Base-by-base conservation (phyloP, 2,329 filamentous ascomycete species). In the Pseudodiploospora longispora region DNA sequence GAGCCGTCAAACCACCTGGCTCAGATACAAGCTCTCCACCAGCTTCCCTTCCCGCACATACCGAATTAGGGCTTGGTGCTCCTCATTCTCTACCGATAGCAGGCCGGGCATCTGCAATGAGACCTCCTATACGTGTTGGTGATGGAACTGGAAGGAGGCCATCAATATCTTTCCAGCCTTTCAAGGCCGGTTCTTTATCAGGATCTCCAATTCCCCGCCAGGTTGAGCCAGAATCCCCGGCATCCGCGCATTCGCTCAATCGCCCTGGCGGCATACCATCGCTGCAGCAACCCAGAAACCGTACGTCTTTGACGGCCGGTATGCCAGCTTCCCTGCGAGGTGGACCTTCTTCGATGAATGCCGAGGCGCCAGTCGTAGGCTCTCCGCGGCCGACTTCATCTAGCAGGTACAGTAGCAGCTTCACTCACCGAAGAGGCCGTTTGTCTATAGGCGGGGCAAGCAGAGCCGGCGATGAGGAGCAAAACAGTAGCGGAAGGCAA, bases 131-230 rank as follows among this genome's bases (percentile, higher is more conserved):
- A 35, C 70, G 71, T 40, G 66, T 64, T 10, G 64, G 83, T 19
- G 72, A 85, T 36, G 70, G 68, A 27, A 57, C 75, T 39, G 74
- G 74, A 42, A 78, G 89, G 54, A 80, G 88, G 42, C 83, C 86
- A 6, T 96, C 88, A 0, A 79, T 95, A 27, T 94, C 87, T 1
- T 95, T 96, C 56, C 87, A 94, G 55, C 90, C 91, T 0, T 98
- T 98, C 71, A 98, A 98, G 65, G 87, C 90, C 10, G 91, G 91
- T 8, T 94, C 91, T 2, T 71, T 97, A n/a, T 95, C 90, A 2
- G 88, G 86, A 4, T 96, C 90, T 4, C 91, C 90, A 0, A 61
- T 73, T n/a, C 68, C 68, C 29, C 68, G 74, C 30, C 60, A 69
- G 6, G 59, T 64, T 3, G 75, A 78, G 9, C 60, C 65, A 10